Evolutionary conservation across 257 asterid species (phyloP), one percentile per base, ranked within the genome.

Genomic region (Solanum pinnatisectum): DNA sequence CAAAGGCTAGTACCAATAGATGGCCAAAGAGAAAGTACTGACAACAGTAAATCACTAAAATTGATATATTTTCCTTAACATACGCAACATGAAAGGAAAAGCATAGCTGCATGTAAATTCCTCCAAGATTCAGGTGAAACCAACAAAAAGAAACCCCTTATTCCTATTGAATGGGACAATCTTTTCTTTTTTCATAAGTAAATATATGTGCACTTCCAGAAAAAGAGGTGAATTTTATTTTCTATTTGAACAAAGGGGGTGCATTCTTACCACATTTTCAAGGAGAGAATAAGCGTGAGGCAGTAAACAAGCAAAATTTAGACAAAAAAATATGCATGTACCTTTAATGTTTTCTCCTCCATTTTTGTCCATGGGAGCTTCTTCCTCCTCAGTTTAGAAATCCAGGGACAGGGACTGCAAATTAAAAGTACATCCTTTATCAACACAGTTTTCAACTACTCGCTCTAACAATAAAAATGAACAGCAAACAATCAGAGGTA

Each of bases 291-390:
- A 16, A 12, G 72, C 11, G 33, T 35, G 84, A 70, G 79, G 83
- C 32, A 86, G 82, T 71, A 73, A 86, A 42, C 44, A 35, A 13
- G 46, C 12, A 30, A 30, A 42, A 15, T 23, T 37, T 11, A 67
- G 77, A 37, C 76, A 23, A 67, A 71, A 65, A 16, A 68, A 84
- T 30, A 56, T 84, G 23, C 78, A 18, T n/a, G 20, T 89, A 95
- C 98, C 98, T 91, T 89, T 59, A 95, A 76, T 87, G 42, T 90
- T 30, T 94, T 91, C 90, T 92, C 98, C 90, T 95, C 98, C 88
- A 8, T 89, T 52, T 81, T 89, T 32, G 96, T 94, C 97, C 98
- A 94, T 6, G 85, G 91, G 78, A 88, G 23, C 84, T 82, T 88
- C 88, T 83, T 91, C 90, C 94, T 90, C 88, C 92, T 94, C 88